phyloP scores from a whole-genome alignment of 225 moss, liverwort and hornwort species.

The Sphagnum tenellum region DNA sequence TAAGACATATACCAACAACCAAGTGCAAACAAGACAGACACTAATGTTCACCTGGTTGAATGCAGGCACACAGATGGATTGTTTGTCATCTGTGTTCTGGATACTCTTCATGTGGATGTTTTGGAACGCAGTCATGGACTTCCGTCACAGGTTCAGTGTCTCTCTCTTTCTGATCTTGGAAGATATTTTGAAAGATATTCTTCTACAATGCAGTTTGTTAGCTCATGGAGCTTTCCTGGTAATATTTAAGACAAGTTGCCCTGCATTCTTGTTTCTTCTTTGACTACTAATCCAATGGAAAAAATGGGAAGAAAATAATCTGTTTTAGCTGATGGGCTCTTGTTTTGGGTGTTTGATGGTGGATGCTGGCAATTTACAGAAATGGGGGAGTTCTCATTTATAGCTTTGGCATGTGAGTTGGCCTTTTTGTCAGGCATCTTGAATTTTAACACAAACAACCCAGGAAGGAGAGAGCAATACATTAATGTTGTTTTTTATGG shows the following conservation, averaged over 20 bases:
- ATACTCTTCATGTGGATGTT: slow-evolving; percentile 50
- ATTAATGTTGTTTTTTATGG: too few species aligned
- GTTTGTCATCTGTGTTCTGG: slow-evolving; percentile 61
- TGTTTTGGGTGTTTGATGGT: neutral
- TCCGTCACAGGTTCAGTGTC: slow-evolving; percentile 66
- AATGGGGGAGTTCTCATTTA: slow-evolving; percentile 98
- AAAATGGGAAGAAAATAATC: neutral
- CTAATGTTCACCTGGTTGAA: neutral
- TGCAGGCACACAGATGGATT: slow-evolving; percentile 89
- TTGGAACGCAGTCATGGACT: slow-evolving; percentile 43
- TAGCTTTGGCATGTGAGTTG: slow-evolving; percentile 87
- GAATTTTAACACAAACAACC: too few species aligned
- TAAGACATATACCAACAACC: neutral
- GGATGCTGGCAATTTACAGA: slow-evolving; percentile 18
- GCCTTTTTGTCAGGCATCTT: slow-evolving; percentile 36
- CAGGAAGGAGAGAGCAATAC: too few species aligned
- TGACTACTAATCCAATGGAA: neutral
- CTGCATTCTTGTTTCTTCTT: neutral
- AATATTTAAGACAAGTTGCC: neutral
- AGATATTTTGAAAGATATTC: too few species aligned
- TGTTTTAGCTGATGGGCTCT: neutral
- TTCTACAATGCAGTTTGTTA: neutral
- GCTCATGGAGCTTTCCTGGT: neutral
- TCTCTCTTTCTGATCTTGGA: too few species aligned
- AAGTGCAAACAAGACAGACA: neutral